These are phyloP conservation scores for Dovyalis caffra DNA, from an alignment of 345 rosid genomes.

Conservation along the genomic window DNA sequence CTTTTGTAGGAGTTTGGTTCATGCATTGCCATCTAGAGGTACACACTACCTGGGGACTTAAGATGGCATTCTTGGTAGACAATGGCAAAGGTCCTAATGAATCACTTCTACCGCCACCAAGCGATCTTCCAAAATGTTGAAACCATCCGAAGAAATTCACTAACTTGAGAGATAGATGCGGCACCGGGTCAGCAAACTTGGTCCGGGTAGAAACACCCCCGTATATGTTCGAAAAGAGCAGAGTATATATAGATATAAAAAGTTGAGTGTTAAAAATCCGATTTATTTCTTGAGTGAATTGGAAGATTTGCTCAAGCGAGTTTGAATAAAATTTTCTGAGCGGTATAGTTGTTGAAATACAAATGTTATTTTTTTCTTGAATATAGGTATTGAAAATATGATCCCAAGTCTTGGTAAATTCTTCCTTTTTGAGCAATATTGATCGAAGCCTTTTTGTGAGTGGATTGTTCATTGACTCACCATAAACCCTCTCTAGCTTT, in stretches of 20 bases:
- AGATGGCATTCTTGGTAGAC: slow-evolving; percentile 96
- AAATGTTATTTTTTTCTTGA: too few species aligned
- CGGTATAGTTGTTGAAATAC: too few species aligned
- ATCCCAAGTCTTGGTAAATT: too few species aligned
- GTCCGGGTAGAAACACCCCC: neutral
- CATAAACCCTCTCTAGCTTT: too few species aligned
- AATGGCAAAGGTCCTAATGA: slow-evolving; percentile 85
- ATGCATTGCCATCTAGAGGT: slow-evolving; percentile 96
- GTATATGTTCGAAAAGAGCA: neutral
- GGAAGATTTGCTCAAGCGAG: too few species aligned
- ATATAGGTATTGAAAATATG: too few species aligned
- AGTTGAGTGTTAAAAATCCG: neutral
- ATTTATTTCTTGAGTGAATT: slow-evolving; percentile 23
- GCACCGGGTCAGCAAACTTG: neutral
- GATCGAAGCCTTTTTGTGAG: too few species aligned
- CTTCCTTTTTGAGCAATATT: too few species aligned
- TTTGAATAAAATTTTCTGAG: too few species aligned
- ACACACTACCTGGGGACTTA: slow-evolving; percentile 98
- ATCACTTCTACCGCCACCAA: slow-evolving; percentile 89
- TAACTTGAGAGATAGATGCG: neutral
- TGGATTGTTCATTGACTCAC: too few species aligned
- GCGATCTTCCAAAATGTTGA: slow-evolving; percentile 84
- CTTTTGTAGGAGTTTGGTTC: slow-evolving; percentile 81
- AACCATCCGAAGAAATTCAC: neutral
- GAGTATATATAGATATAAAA: neutral